Base-by-base conservation (phyloP, 2,329 filamentous ascomycete genomes). In the Calonectria hongkongensis region DNA sequence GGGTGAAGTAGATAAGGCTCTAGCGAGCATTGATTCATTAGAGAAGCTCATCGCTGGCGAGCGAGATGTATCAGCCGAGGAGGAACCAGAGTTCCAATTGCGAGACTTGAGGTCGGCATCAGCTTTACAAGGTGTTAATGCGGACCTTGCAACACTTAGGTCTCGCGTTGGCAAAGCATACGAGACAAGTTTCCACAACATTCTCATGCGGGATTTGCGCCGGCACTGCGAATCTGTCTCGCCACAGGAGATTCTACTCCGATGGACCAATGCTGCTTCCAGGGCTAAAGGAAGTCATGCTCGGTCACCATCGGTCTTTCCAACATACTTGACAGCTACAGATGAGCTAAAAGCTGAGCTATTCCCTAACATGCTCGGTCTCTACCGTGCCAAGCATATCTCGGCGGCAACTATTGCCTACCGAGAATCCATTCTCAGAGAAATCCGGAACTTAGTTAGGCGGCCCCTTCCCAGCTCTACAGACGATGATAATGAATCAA, bases 401-500 rank as follows among this genome's bases (percentile, higher is more conserved):
- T 92, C 92, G 4, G 91, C 93, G 43, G 97, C 97, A 25, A 94
- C 95, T n/a, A 90, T 93, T 47, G 92, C 93, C 0, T 98, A 97
- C 83, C 92, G 96, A 75, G 95, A 98, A 48, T 90, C 94, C 0
- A 92, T 98, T 15, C 86, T 98, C 74, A 92, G 94, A 63, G 97
- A 99, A 83, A 93, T 98, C 82, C 94, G 96, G 79, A 92, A 91
- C 41, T 87, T 98, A 62, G 96, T 99, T 63, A 91, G 95, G 67
- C 91, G 92, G 70, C 94, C 96, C 28, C 88, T 99, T 47, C 97
- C 97, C 0, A 98, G 95, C 80, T 98, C 96, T 13, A 97, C 92
- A 78, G 97, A 99, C 73, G 96, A 98, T 77, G 97, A 99, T 81
- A 94, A 93, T 73, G 95, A 97, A 82, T 98, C 95, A 0, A 93